Percentiles rank a stretch among this genome's conserved stretches.
Conservation (phyloP, 1,284 basidiomycete species). For the Trichosporon coremiiforme region DNA sequence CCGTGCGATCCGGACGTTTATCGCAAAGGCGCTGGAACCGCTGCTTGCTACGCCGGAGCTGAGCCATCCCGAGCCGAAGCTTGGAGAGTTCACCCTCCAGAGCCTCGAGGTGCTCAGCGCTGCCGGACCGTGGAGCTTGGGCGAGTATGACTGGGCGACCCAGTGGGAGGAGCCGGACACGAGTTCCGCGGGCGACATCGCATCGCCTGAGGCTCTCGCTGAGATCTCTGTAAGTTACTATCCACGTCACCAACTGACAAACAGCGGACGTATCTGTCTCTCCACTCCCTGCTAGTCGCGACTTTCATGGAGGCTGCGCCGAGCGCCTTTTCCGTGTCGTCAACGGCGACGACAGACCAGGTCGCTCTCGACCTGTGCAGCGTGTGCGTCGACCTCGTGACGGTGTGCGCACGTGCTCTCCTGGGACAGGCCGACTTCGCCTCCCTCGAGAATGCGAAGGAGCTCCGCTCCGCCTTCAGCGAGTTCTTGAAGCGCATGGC, state of each 20-base stretch:
- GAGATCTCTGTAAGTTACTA: slow-evolving; percentile 36
- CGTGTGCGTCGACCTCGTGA: slow-evolving; percentile 66
- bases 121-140: slow-evolving; percentile 27
- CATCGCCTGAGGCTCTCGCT: slow-evolving; percentile 25
- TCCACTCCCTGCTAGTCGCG: slow-evolving; percentile 74
- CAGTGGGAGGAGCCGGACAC: slow-evolving; percentile 21
- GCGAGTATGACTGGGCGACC: slow-evolving; percentile 22
- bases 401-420: slow-evolving; percentile 68
- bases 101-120: slow-evolving; percentile 24
- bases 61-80: not conserved
- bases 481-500: slow-evolving; percentile 61
- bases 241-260: slow-evolving; percentile 21
- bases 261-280: slow-evolving; percentile 57
- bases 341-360: slow-evolving; percentile 36
- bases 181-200: slow-evolving; percentile 8
- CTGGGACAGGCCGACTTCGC: slow-evolving; percentile 31
- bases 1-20: slow-evolving; percentile 47
- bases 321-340: slow-evolving; percentile 67
- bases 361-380: slow-evolving; percentile 66
- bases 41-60: not conserved
- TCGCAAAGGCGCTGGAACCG: slow-evolving; percentile 35
- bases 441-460: slow-evolving; percentile 19
- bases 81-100: slow-evolving; percentile 23
- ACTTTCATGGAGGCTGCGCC: slow-evolving; percentile 85
- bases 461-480: slow-evolving; percentile 35